Conservation (phyloP, 108 stramenopile species). For the Fragilariopsis cylindrus region DNA sequence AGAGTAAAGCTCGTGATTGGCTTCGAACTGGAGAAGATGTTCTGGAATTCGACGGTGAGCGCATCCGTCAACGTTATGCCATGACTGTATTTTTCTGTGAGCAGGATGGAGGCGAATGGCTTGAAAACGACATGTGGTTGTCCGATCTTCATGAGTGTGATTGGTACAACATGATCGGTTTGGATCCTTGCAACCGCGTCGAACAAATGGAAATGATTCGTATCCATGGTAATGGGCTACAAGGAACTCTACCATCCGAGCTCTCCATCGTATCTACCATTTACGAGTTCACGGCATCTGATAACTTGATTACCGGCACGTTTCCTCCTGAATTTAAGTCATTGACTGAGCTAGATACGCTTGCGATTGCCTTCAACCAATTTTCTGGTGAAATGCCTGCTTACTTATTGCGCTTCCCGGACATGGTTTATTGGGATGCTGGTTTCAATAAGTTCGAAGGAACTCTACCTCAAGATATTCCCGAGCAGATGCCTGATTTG, state of each 20-base stretch:
- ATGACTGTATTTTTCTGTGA: constrained; percentile 53
- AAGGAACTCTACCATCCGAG: constrained; percentile 48
- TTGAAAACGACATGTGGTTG: constrained; percentile 46
- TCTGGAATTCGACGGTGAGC: constrained; percentile 42
- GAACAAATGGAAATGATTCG: constrained; percentile 49
- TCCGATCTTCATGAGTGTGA: constrained; percentile 58
- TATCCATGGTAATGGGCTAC: constrained; percentile 44
- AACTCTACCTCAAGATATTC: constrained; percentile 30
- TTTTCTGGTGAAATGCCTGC: constrained; percentile 58
- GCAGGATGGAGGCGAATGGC: constrained; percentile 51
- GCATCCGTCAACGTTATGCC: constrained; percentile 49
- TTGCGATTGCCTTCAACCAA: constrained; percentile 49
- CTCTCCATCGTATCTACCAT: constrained; percentile 46
- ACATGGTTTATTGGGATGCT: constrained; percentile 52
- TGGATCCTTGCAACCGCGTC: constrained; percentile 46
- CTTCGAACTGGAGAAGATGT: constrained; percentile 49
- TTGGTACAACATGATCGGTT: constrained; percentile 47
- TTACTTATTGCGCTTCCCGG: constrained; percentile 44
- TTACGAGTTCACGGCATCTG: constrained; percentile 45
- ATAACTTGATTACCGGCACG: constrained; percentile 48
- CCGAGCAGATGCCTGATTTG: constrained; percentile 33
- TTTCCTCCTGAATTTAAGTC: constrained; percentile 30
- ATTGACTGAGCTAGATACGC: constrained; percentile 44
- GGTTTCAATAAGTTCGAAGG: constrained; percentile 50
- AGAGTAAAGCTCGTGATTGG: constrained; percentile 49